A percentile compares a stretch with the other conserved stretches of the same genome.
These are phyloP conservation scores for Backusella australiensis DNA, from an alignment of 192 early-diverging fungal genomes.

Conservation along the genomic window DNA sequence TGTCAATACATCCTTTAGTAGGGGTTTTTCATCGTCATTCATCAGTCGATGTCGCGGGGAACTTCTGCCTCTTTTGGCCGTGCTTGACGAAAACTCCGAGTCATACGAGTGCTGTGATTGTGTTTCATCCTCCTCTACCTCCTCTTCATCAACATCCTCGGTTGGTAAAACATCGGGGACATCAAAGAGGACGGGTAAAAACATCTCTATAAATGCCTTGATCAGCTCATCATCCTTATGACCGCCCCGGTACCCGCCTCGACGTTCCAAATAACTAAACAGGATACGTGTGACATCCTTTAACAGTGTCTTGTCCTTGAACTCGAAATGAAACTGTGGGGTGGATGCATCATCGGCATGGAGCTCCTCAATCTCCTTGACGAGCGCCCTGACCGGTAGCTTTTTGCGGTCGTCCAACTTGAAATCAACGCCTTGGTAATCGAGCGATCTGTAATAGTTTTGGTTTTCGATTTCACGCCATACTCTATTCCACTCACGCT, in stretches of 20 bases:
- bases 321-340: constrained; percentile 71
- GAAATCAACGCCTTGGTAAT: constrained; percentile 92
- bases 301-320: constrained; percentile 72
- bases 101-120: constrained; percentile 18
- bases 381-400: constrained; percentile 68
- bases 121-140: constrained; percentile 38
- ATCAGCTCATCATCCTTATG: constrained; percentile 70
- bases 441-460: constrained; percentile 93
- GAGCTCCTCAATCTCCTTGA: constrained; percentile 84
- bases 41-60: constrained; percentile 1
- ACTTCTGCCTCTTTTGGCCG: not conserved
- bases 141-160: constrained; percentile 14
- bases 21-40: constrained; percentile 16
- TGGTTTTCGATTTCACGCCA: constrained; percentile 94
- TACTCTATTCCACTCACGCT: constrained; percentile 92
- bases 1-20: constrained; percentile 32
- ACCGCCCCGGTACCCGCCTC: constrained; percentile 24
- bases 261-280: constrained; percentile 63
- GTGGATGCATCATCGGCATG: constrained; percentile 63
- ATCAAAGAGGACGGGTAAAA: constrained; percentile 68
- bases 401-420: constrained; percentile 82
- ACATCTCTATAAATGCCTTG: constrained; percentile 69
- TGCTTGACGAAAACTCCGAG: not conserved
- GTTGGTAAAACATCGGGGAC: constrained; percentile 29
- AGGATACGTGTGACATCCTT: constrained; percentile 74